Base-by-base conservation (phyloP, 257 asterid species). In the Primulina tabacum region DNA sequence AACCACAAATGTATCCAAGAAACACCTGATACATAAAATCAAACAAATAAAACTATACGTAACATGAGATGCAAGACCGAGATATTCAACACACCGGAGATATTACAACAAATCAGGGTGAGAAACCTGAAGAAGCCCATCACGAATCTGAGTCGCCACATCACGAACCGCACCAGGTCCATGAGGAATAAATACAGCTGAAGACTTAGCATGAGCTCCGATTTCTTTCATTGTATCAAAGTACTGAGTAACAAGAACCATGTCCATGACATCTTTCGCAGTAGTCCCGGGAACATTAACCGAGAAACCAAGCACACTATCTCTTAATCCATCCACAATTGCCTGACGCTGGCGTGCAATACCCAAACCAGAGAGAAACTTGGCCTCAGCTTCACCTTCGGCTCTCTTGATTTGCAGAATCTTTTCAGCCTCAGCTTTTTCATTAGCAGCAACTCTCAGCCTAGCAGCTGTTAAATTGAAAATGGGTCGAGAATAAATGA, bases 291-390 rank as follows among this genome's bases (percentile, higher is more conserved):
- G 90, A 8, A 85, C 88, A 65, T 85, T 81, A 0, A 72, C 80
- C 4, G 86, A 85, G 74, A 82, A 85, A 1, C 82, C 86, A n/a
- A 80, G 80, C 55, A 85, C 86, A 40, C 86, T 82, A 71, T 81
- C 88, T 37, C 90, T 73, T 26, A 85, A 62, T 56, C 90, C 90
- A 35, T 85, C 90, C 35, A 78, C 84, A 29, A 81, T 85, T 21
- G 90, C 90, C 65, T 85, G 86, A n/a, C 85, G 79, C 78, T 85
- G 90, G 64, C 90, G 71, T 37, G 90, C 88, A 65, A 80, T 67
- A n/a, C 90, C 90, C 26, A 85, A 55, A 55, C 90, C 90, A 1
- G 88, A 73, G 32, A 85, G 74, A 60, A 82, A 82, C 60, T 85
- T 85, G 5, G 86, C 77, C 74, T 85, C 88, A 4, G 90, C 87